Evolutionary conservation across 495 filamentous ascomycete genomes (phyloP).

Genomic region (Ramalina peruviana): DNA sequence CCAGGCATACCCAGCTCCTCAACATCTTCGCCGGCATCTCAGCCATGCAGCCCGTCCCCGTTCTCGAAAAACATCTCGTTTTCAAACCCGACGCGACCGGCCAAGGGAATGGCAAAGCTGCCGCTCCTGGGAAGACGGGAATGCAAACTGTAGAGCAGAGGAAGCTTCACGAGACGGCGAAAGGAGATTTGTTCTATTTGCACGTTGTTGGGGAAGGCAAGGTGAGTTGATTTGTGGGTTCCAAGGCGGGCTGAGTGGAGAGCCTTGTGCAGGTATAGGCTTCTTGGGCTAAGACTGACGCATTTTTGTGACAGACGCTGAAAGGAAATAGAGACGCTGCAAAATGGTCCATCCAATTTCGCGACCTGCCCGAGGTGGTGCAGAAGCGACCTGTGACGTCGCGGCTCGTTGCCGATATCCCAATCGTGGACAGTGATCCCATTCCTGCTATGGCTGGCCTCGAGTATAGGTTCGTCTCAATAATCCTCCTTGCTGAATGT

Average conservation of each 20-base stretch:
- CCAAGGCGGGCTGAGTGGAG: background rate
- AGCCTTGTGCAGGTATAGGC: background rate
- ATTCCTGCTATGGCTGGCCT: slow-evolving; percentile 34
- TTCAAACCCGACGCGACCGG: slow-evolving; percentile 44
- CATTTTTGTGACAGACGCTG: background rate
- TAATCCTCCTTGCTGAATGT: background rate
- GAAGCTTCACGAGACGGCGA: slow-evolving; percentile 28
- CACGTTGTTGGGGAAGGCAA: slow-evolving; percentile 28
- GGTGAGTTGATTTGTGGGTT: background rate
- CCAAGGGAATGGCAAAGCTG: slow-evolving; percentile 16
- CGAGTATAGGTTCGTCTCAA: slow-evolving; percentile 32
- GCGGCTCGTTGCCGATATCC: slow-evolving; percentile 31
- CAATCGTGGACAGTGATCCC: slow-evolving; percentile 31
- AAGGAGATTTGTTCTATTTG: slow-evolving; percentile 37
- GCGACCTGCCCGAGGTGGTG: slow-evolving; percentile 38
- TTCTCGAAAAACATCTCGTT: slow-evolving; percentile 47
- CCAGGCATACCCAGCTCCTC: slow-evolving; percentile 43
- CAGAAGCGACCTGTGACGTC: slow-evolving; percentile 32
- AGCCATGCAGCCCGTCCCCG: slow-evolving; percentile 47
- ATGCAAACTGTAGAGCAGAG: slow-evolving; percentile 23
- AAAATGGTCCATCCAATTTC: slow-evolving; percentile 36
- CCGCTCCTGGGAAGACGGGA: slow-evolving; percentile 32
- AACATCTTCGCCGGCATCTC: slow-evolving; percentile 54
- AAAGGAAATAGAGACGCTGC: background rate
- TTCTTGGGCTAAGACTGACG: background rate